These are phyloP conservation scores for Penicillium salamii DNA, from an alignment of 495 filamentous ascomycete genomes.

Conservation along the genomic window DNA sequence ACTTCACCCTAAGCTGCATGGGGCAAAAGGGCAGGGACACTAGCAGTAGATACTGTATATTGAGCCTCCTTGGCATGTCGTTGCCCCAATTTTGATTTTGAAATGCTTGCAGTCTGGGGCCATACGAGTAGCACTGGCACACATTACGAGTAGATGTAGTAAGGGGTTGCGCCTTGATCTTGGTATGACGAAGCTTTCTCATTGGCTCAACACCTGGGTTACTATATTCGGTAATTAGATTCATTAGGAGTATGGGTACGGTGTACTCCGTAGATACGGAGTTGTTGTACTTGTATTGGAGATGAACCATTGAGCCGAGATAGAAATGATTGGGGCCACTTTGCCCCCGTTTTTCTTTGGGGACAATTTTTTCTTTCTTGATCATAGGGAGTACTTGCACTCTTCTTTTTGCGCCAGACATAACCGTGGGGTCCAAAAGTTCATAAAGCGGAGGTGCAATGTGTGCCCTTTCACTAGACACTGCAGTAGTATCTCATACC, in stretches of 20 bases:
- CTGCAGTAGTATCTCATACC: no score
- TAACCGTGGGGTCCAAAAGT: constrained; percentile 10
- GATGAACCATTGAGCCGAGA: not conserved
- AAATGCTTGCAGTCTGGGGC: not conserved
- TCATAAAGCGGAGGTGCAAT: constrained; percentile 7
- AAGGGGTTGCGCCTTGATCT: not conserved
- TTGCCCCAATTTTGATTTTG: not conserved
- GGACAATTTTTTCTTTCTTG: no score
- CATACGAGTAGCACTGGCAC: no score
- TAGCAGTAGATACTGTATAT: constrained; percentile 8
- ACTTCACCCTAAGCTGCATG: constrained; percentile 2
- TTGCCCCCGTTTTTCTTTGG: no score
- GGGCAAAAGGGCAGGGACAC: not conserved
- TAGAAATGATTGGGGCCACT: no score
- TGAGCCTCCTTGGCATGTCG: not conserved
- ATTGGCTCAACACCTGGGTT: not conserved
- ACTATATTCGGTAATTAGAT: no score
- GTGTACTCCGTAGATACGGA: not conserved
- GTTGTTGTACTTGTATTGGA: not conserved
- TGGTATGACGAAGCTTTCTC: not conserved
- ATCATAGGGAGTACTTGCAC: no score
- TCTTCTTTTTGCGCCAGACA: not conserved
- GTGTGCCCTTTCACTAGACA: not conserved
- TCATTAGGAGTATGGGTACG: no score
- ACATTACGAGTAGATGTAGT: not conserved